Base-by-base conservation (phyloP, 73 alveolate genomes). In the Symbiodinium pilosum region DNA sequence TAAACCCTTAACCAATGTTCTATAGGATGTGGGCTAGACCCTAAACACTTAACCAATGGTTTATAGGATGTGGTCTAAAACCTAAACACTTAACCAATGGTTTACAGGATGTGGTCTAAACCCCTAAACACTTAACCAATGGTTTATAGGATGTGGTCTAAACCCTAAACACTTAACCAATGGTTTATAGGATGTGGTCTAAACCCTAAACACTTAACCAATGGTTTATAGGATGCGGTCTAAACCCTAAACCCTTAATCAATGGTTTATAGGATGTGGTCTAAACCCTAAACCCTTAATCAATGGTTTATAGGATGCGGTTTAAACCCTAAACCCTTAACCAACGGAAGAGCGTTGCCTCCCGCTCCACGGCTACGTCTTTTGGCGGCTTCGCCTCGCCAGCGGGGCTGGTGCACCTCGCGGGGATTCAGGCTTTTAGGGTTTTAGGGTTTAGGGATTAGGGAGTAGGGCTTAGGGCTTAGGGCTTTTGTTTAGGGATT, bases 371-470 rank as follows among this genome's bases (percentile, higher is more conserved):
- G 12, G 97, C 97, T 88, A 91, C 77, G 81, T 91, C 88, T 32
- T 91, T 91, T 2, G 97, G 97, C 54, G 97, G 97, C 54, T 91
- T 91, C n/a, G 97, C 88, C 85, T 91, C 97, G 9, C 97, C 97
- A 11, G 47, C 40, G 21, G 97, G 97, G 52, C 88, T 69, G 56
- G 97, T 91, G 38, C 97, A 91, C 97, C 97, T 91, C 81, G 83
- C n/a, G 9, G 1, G 5, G 43, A n/a, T 7, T 64, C 77, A 0
- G 77, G 77, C 16, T 64, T 64, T 64, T 2, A 44, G 86, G 44
- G 86, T 12, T 47, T 56, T 16, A 12, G 73, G 73, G 73, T 56
- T 56, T 56, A 8, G 73, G 73, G 73, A 16, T 56, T 56, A 8
- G 73, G 73, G 73, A 16, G 9, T 56, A 56, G 32, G 73, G n/a